Evolutionary conservation across 1,139 yeast genomes (phyloP).

Genomic region (Taphrina betulina): DNA sequence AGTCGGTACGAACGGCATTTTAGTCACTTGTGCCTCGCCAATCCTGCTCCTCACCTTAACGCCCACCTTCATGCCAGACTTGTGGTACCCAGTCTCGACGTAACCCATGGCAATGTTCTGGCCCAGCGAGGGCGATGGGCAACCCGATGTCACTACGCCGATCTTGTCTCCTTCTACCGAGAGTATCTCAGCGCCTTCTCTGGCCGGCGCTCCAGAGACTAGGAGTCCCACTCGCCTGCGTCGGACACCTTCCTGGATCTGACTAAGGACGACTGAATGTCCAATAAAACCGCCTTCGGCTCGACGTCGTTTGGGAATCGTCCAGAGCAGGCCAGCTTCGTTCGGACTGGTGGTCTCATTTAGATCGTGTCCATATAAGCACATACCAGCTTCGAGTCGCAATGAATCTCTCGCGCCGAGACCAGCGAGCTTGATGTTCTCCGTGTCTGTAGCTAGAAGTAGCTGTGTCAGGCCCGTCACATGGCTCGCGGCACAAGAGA

Average conservation of each 20-base stretch:
- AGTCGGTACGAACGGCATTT: slow-evolving; percentile 80
- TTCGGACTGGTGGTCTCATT: slow-evolving; percentile 79
- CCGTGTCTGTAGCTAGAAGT: slow-evolving; percentile 54
- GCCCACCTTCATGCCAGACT: slow-evolving; percentile 70
- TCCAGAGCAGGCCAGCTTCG: slow-evolving; percentile 86
- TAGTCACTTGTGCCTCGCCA: slow-evolving; percentile 69
- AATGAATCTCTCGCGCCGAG: slow-evolving; percentile 95
- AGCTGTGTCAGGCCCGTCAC: slow-evolving; percentile 64
- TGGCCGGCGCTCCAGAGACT: slow-evolving; percentile 87
- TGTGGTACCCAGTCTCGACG: slow-evolving; percentile 67
- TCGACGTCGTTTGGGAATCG: slow-evolving; percentile 79
- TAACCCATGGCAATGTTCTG: slow-evolving; percentile 88
- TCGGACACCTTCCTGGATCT: slow-evolving; percentile 59
- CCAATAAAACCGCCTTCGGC: slow-evolving; percentile 69
- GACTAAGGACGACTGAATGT: slow-evolving; percentile 63
- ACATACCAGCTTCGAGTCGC: slow-evolving; percentile 97
- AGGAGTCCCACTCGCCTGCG: slow-evolving; percentile 70
- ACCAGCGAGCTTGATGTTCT: slow-evolving; percentile 77
- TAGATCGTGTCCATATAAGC: slow-evolving; percentile 91
- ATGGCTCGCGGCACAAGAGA: slow-evolving; percentile 64
- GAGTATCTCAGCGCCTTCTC: slow-evolving; percentile 70
- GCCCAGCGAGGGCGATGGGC: slow-evolving; percentile 80
- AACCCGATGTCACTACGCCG: slow-evolving; percentile 84
- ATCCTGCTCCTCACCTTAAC: slow-evolving; percentile 81
- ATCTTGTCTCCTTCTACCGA: slow-evolving; percentile 47